Evolutionary conservation across 2,329 filamentous ascomycete species (phyloP), one percentile per base, ranked within the genome.

Genomic region (Dothidotthia symphoricarpi): DNA sequence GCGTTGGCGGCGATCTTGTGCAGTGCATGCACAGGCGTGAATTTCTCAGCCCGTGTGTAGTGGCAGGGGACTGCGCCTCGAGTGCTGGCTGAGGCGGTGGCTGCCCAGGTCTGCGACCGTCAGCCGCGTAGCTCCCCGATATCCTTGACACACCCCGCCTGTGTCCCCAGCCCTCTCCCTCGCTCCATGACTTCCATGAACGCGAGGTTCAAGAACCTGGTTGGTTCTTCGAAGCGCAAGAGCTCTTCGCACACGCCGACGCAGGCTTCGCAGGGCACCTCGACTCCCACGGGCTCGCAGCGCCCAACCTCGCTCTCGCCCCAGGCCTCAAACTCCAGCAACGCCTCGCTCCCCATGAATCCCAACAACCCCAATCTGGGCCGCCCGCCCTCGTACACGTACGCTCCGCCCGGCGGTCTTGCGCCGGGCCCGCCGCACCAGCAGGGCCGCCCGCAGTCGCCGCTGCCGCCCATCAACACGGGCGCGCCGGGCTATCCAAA

Each of bases 201-300:
- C 76, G 80, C 81, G 68, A 82, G 84, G 71, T 81, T 88, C 69
- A 86, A 86, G 76, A 79, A 80, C 76, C 78, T 88, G 74, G 83
- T 85, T 72, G 85, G 87, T 76, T 84, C 83, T 76, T 84, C 83
- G 73, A 87, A 86, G 79, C 83, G 85, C 71, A 86, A 82, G 75
- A 61, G 57, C 41, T 84, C 83, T 45, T 75, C 75, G 55, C 75
- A 74, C 66, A 73, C 68, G 65, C 67, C 66, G 39, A 57, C 62
- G 35, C 56, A 63, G 45, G 39, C 55, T 41, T 57, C 60, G 14
- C 51, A 51, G 35, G 50, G 59, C 47, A 61, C 49, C 51, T 60
- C 55, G 49, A 63, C 63, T 45, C 66, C 63, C 51, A 63, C 67
- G 41, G 59, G 64, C 51, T 26, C 33, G 16, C 64, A 68, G 43